These are phyloP conservation scores for Lycium barbarum DNA, from an alignment of 257 asterid genomes.

Conservation along the genomic window DNA sequence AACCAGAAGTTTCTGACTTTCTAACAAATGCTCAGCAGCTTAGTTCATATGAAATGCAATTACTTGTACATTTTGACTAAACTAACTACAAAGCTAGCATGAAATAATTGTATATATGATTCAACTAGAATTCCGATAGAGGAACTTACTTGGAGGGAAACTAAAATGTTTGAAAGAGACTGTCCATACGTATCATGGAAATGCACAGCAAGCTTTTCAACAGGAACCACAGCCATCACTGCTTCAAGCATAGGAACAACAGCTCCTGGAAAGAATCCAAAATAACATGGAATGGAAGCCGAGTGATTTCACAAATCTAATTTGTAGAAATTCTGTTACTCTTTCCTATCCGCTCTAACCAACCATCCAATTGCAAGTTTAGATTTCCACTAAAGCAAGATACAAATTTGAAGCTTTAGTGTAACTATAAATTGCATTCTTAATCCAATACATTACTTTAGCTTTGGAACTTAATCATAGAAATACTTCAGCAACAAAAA, in stretches of 20 bases:
- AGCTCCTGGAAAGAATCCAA: conserved; percentile 49
- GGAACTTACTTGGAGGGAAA: conserved; percentile 86
- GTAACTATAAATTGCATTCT: background rate
- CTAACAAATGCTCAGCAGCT: background rate
- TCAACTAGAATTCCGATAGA: background rate
- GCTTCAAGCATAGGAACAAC: conserved; percentile 95
- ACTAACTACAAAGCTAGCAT: background rate
- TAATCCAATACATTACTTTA: background rate
- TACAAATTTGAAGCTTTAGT: background rate
- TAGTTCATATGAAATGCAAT: background rate
- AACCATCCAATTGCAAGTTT: background rate
- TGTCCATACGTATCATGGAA: conserved; percentile 95
- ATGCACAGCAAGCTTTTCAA: conserved; percentile 88
- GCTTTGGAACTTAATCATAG: background rate
- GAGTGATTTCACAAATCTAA: conserved; percentile 6
- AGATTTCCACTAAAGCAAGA: background rate
- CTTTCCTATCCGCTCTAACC: background rate
- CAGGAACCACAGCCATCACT: conserved; percentile 86
- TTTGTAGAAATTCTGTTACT: background rate
- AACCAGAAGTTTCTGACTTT: background rate
- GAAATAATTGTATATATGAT: background rate
- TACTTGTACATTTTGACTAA: background rate
- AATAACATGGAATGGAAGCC: background rate
- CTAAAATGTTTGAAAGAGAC: conserved; percentile 85
- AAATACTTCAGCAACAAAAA: background rate